Conservation (phyloP, 2,329 filamentous ascomycete species). For the Aphanoascus verrucosus region DNA sequence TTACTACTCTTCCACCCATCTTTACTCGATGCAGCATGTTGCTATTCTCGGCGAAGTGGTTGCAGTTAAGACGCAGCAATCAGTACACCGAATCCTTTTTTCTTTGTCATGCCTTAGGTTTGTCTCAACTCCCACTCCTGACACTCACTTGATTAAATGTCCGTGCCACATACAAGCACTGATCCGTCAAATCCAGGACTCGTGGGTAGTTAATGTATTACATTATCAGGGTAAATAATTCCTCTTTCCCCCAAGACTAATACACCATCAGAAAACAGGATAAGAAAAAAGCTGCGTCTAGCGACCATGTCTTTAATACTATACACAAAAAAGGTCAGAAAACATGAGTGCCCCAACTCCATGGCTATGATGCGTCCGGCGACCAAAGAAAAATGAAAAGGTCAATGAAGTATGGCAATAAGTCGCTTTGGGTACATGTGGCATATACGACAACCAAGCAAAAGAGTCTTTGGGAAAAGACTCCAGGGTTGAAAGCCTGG, state of each 20-base stretch:
- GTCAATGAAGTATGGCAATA: neutral
- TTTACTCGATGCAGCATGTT: neutral
- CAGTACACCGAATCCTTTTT: too few species aligned
- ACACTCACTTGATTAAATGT: too few species aligned
- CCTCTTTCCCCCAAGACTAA: neutral
- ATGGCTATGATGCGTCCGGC: neutral
- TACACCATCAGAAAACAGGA: neutral
- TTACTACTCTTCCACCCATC: neutral
- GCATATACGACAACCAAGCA: neutral
- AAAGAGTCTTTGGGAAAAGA: too few species aligned
- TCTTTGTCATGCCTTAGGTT: too few species aligned
- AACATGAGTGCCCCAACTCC: neutral
- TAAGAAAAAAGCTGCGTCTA: neutral
- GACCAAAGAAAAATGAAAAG: neutral
- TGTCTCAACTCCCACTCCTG: too few species aligned
- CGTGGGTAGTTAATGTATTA: neutral
- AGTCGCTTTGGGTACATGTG: constrained; percentile 1
- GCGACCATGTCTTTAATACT: neutral
- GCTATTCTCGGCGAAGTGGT: neutral
- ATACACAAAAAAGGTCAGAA: neutral
- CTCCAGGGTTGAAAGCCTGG: too few species aligned
- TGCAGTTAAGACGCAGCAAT: neutral
- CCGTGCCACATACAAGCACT: too few species aligned
- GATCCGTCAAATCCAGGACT: too few species aligned
- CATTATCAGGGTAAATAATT: neutral